These are phyloP conservation scores for Geoglossum cookeanum DNA, from an alignment of 2,329 filamentous ascomycete species.

Conservation along the genomic window DNA sequence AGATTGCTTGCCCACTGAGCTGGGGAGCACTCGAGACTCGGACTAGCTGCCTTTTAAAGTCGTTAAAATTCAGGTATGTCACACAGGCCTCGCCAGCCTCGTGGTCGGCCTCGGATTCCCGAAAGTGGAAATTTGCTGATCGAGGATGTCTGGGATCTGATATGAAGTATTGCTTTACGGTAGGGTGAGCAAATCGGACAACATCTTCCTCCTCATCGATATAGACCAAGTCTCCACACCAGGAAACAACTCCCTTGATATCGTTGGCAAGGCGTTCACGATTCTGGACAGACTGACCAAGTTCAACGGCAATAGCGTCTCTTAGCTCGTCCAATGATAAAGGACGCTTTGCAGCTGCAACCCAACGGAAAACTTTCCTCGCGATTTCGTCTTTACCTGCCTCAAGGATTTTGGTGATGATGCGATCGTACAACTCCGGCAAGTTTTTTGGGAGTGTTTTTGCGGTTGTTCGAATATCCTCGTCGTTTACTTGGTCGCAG, in stretches of 20 bases:
- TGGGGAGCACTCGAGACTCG: neutral
- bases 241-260: constrained; percentile 14
- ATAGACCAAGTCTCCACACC: constrained; percentile 19
- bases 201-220: constrained; percentile 16
- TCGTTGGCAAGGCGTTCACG: constrained; percentile 14
- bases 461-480: constrained; percentile 16
- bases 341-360: constrained; percentile 16
- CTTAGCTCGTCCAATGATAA: constrained; percentile 17
- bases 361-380: constrained; percentile 11
- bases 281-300: constrained; percentile 14
- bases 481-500: constrained; percentile 17
- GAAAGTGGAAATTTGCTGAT: constrained; percentile 11
- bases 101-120: constrained; percentile 16
- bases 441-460: constrained; percentile 17
- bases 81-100: neutral
- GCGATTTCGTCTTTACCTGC: neutral
- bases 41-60: constrained; percentile 18
- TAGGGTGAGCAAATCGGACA: constrained; percentile 20
- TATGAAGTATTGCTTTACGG: constrained; percentile 17
- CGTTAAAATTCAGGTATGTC: constrained; percentile 13
- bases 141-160: constrained; percentile 1
- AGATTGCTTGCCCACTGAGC: neutral
- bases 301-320: constrained; percentile 21
- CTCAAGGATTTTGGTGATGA: neutral
- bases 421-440: neutral